Evolutionary conservation across 2,329 filamentous ascomycete species (phyloP).

Genomic region (Sphaerulina populicola): DNA sequence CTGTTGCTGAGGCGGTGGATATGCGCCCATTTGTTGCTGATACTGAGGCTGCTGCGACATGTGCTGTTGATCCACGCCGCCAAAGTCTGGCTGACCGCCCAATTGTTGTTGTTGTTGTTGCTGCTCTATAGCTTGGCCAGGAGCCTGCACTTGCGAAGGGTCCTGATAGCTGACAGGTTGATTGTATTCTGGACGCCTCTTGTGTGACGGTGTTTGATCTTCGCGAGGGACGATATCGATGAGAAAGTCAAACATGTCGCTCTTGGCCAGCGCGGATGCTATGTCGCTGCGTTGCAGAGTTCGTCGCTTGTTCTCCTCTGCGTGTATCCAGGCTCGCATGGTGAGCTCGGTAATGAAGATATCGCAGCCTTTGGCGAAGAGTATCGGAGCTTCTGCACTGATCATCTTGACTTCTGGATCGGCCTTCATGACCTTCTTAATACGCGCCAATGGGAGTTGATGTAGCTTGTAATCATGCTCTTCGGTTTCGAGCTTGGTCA

Average conservation of each 20-base stretch:
- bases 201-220: constrained; percentile 78
- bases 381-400: constrained; percentile 90
- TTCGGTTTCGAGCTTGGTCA: constrained; percentile 88
- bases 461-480: constrained; percentile 98
- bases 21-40: constrained; percentile 70
- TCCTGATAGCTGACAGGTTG: constrained; percentile 39
- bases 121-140: constrained; percentile 29
- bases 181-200: constrained; percentile 48
- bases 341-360: constrained; percentile 94
- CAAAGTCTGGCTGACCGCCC: constrained; percentile 28
- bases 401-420: constrained; percentile 99
- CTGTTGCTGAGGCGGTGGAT: constrained; percentile 72
- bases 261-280: constrained; percentile 88
- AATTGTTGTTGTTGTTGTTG: constrained; percentile 29
- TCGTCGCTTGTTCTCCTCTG: constrained; percentile 95
- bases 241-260: constrained; percentile 99
- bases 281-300: constrained; percentile 95
- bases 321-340: constrained; percentile 99
- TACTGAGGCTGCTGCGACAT: constrained; percentile 46
- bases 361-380: constrained; percentile 97
- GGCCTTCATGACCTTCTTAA: constrained; percentile 99
- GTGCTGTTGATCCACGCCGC: constrained; percentile 29
- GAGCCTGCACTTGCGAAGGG: constrained; percentile 44
- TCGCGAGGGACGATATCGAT: constrained; percentile 98
- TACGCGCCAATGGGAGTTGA: constrained; percentile 89